Base-by-base conservation (phyloP, 2,329 filamentous ascomycete species). In the Meredithiella fracta region DNA sequence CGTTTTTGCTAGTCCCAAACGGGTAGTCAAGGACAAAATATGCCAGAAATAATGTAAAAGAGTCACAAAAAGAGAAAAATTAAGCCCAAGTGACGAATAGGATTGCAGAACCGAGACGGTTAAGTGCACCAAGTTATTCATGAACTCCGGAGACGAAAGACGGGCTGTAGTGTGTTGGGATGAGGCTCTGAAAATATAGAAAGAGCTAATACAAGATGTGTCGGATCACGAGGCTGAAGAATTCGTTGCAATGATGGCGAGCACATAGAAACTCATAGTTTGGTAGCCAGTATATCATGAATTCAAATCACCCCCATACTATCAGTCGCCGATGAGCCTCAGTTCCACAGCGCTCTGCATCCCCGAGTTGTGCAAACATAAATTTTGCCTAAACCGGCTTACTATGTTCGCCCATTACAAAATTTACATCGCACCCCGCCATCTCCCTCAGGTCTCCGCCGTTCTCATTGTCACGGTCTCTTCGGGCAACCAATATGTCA, bases 61-160 rank as follows among this genome's bases (percentile, higher is more conserved):
- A 25, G 31, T 26, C 22, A 38, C 20, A 52, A 38, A 52, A 38
- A 52, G 22, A 8, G 5, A 44, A 31, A 47, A 54, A 17, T 53
- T 53, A 20, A 55, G 49, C 42, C n/a, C 37, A 50, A 58, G 51
- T 54, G 51, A 22, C 55, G 29, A 57, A 57, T 54, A 55, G 53
- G 57, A 58, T 50, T 47, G 53, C 42, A 47, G 53, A 54, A 55
- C 26, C 17, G 29, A 51, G 26, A 56, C 38, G 14, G 38, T 15
- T n/a, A 17, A 34, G 29, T 40, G 44, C 25, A 3, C 17, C 26
- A 25, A n/a, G 14, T 17, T 23, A 25, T 26, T 51, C 29, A 34
- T 34, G 20, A 40, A 54, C 47, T 58, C 56, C 56, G 47, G 47
- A 58, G 56, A 58, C 56, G 56, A 52, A 58, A 53, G 51, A 22